phyloP scores from a whole-genome alignment of 2,329 filamentous ascomycete genomes.

The Aspergillus carbonarius region DNA sequence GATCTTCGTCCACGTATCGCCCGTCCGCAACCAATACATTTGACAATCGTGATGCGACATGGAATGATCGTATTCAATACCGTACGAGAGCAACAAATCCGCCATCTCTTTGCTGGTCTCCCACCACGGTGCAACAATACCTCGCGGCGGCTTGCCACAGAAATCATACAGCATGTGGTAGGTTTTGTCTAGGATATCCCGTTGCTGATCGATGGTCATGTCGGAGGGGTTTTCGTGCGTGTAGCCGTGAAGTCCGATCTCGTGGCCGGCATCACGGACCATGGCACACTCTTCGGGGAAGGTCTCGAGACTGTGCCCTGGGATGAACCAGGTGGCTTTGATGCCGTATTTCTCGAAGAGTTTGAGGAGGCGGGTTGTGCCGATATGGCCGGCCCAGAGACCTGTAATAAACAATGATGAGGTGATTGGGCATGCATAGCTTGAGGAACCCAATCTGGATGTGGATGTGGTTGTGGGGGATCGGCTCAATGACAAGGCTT shows the following conservation, averaged over 20 bases:
- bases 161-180: slow-evolving; percentile 72
- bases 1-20: slow-evolving; percentile 48
- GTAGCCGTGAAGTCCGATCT: slow-evolving; percentile 70
- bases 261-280: slow-evolving; percentile 64
- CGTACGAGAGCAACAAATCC: slow-evolving; percentile 44
- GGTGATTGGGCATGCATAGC: neutral
- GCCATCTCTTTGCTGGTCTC: slow-evolving; percentile 68
- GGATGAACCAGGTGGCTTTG: slow-evolving; percentile 67
- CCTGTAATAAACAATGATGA: slow-evolving; percentile 34
- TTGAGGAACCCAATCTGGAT: no score
- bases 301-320: slow-evolving; percentile 63
- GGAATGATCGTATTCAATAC: slow-evolving; percentile 47
- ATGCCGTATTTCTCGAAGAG: slow-evolving; percentile 71
- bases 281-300: slow-evolving; percentile 65
- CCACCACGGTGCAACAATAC: slow-evolving; percentile 75
- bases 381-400: slow-evolving; percentile 68
- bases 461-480: neutral
- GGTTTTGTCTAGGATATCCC: slow-evolving; percentile 73
- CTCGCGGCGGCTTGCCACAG: slow-evolving; percentile 69
- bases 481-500: neutral
- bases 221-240: slow-evolving; percentile 70
- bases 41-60: slow-evolving; percentile 48
- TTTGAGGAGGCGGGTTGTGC: slow-evolving; percentile 65
- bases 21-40: slow-evolving; percentile 46
- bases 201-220: slow-evolving; percentile 74